phyloP scores from a whole-genome alignment of 331 rosid species.

The Saraca asoca region DNA sequence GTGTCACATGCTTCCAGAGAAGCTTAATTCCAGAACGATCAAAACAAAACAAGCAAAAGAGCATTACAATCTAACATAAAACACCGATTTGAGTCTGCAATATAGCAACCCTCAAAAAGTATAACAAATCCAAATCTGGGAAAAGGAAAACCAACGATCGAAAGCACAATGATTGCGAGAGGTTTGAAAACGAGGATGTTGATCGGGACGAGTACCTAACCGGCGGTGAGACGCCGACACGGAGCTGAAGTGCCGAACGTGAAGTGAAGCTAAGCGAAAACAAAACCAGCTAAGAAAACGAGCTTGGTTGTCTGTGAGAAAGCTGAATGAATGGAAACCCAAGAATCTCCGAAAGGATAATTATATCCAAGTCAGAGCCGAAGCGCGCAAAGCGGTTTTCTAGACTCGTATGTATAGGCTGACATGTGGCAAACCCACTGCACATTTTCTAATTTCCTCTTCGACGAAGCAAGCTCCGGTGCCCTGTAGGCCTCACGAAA shows the following conservation, averaged over 20 bases:
- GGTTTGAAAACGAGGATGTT: not conserved
- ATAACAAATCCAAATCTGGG: not conserved
- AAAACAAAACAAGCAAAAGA: not conserved
- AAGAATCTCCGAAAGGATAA: conserved; percentile 1
- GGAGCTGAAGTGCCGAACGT: not conserved
- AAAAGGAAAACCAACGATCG: not conserved
- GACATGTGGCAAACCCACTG: conserved; percentile 2
- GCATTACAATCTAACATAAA: not conserved
- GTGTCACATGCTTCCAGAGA: not conserved
- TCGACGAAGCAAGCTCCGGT: no score
- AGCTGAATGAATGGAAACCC: conserved; percentile 8
- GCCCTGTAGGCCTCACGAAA: no score
- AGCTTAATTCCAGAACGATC: not conserved
- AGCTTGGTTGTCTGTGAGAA: no score
- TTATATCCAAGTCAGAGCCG: not conserved
- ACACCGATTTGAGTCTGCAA: not conserved
- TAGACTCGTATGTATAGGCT: not conserved
- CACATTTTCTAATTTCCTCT: not conserved
- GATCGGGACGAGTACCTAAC: not conserved
- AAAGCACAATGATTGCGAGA: not conserved
- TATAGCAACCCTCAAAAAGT: not conserved
- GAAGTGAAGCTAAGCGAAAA: conserved; percentile 2
- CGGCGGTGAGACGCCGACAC: not conserved
- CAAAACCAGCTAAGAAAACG: not conserved
- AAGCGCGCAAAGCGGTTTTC: conserved; percentile 2